Percentiles rank a stretch among this genome's conserved stretches.
Evolutionary conservation across 768 basidiomycete genomes (phyloP).

Genomic region (Trichaptum fuscoviolaceum): DNA sequence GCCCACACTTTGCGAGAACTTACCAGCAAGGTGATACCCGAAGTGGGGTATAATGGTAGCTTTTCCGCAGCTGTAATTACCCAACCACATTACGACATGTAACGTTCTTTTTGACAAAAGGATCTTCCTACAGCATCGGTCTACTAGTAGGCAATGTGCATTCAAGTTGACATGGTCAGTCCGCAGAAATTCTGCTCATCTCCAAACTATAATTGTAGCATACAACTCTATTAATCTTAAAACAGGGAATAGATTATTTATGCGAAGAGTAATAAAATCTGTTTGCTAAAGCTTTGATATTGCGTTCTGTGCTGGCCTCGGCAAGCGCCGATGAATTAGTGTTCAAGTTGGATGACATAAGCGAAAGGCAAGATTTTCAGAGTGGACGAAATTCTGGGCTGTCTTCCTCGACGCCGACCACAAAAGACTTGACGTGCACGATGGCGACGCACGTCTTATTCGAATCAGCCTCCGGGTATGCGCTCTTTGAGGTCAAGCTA

Average conservation of each 20-base stretch:
- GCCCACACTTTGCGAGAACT: neutral
- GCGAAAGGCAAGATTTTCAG: neutral
- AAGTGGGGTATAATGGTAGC: neutral
- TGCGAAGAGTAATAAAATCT: too few species aligned
- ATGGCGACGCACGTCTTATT: slow-evolving; percentile 87
- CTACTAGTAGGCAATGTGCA: too few species aligned
- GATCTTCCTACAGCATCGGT: too few species aligned
- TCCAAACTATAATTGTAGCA: too few species aligned
- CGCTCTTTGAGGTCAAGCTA: slow-evolving; percentile 83
- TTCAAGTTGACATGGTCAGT: too few species aligned
- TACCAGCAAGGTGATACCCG: neutral
- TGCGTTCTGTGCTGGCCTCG: too few species aligned
- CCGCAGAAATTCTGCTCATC: too few species aligned
- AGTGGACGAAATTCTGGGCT: slow-evolving; percentile 11
- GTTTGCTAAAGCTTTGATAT: too few species aligned
- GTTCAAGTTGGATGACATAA: neutral
- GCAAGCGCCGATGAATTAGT: neutral
- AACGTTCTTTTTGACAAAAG: too few species aligned
- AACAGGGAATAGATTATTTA: too few species aligned
- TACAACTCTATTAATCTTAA: too few species aligned
- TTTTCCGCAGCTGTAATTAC: neutral
- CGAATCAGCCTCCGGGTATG: slow-evolving; percentile 93
- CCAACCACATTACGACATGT: too few species aligned
- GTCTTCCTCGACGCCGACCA: slow-evolving; percentile 31
- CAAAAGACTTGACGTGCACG: slow-evolving; percentile 18